Conservation (phyloP, 73 alveolate genomes). For the Effrenium voratum region DNA sequence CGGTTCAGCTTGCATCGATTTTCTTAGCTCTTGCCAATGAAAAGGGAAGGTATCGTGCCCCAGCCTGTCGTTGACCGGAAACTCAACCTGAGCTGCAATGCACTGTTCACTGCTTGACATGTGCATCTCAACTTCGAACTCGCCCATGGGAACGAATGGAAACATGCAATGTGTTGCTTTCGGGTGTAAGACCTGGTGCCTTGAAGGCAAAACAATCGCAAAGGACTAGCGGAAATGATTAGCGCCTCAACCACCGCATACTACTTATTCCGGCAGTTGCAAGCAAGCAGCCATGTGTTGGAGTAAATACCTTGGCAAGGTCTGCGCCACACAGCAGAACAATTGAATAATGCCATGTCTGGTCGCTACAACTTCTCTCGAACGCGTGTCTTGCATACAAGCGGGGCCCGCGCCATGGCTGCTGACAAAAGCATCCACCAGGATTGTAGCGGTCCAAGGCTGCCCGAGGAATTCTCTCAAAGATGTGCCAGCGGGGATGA, state of each 20-base stretch:
- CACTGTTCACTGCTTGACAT: no score
- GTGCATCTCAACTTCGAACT: no score
- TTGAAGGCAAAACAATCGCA: no score
- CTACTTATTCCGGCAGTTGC: no score
- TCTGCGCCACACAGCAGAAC: not conserved
- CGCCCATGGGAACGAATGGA: no score
- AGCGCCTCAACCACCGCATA: no score
- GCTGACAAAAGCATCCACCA: slow-evolving; percentile 7
- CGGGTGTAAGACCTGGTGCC: no score
- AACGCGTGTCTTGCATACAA: no score
- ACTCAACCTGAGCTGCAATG: not conserved
- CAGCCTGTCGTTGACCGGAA: not conserved
- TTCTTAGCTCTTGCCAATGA: not conserved
- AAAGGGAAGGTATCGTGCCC: not conserved
- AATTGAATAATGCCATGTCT: not conserved
- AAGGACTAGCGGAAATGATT: no score
- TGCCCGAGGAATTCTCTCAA: slow-evolving; percentile 8
- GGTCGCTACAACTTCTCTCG: not conserved
- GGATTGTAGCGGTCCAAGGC: not conserved
- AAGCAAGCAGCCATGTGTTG: slow-evolving; percentile 17
- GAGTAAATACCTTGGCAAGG: not conserved
- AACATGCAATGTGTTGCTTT: no score
- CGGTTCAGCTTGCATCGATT: not conserved
- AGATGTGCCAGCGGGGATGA: not conserved
- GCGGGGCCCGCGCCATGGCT: slow-evolving; percentile 6